Conservation (phyloP, 768 basidiomycete species). For the Lenzites betulinus region DNA sequence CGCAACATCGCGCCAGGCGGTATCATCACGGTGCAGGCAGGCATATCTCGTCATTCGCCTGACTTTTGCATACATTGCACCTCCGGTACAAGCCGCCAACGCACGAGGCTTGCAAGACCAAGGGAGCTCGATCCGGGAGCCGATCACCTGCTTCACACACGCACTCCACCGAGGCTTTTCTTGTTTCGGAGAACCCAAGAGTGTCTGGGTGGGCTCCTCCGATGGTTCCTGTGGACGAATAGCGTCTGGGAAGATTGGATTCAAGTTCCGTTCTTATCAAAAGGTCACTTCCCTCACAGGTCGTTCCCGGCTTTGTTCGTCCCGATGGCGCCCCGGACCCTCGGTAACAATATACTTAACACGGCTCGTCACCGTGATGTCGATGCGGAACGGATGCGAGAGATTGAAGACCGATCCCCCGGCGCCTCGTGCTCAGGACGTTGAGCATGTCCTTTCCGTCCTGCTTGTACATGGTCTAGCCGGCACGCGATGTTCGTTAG, state of each 20-base stretch:
- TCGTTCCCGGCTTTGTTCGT: slow-evolving; percentile 16
- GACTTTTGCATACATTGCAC: slow-evolving; percentile 12
- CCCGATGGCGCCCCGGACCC: slow-evolving; percentile 19
- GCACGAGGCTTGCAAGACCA: slow-evolving; percentile 20
- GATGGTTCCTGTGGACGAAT: slow-evolving; percentile 15
- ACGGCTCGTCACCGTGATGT: slow-evolving; percentile 16
- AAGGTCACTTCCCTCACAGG: slow-evolving; percentile 15
- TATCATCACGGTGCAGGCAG: background rate
- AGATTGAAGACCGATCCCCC: slow-evolving; percentile 31
- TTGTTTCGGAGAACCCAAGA: slow-evolving; percentile 8
- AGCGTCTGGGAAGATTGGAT: slow-evolving; percentile 20
- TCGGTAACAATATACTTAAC: slow-evolving; percentile 25
- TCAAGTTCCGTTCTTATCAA: slow-evolving; percentile 32
- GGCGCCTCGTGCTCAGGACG: slow-evolving; percentile 25
- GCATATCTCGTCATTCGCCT: slow-evolving; percentile 10
- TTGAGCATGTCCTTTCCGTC: slow-evolving; percentile 26
- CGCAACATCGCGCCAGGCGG: background rate
- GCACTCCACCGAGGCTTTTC: slow-evolving; percentile 12
- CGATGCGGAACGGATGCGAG: slow-evolving; percentile 22
- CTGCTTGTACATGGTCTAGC: slow-evolving; percentile 25
- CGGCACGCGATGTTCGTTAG: slow-evolving; percentile 34
- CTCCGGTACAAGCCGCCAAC: slow-evolving; percentile 7
- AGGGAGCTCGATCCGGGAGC: slow-evolving; percentile 24
- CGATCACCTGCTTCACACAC: slow-evolving; percentile 19
- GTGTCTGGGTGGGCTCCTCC: slow-evolving; percentile 7